Percentiles rank a stretch among this genome's conserved stretches.
Evolutionary conservation across 1,284 basidiomycete genomes (phyloP).

Genomic region (Heterobasidion annosum): DNA sequence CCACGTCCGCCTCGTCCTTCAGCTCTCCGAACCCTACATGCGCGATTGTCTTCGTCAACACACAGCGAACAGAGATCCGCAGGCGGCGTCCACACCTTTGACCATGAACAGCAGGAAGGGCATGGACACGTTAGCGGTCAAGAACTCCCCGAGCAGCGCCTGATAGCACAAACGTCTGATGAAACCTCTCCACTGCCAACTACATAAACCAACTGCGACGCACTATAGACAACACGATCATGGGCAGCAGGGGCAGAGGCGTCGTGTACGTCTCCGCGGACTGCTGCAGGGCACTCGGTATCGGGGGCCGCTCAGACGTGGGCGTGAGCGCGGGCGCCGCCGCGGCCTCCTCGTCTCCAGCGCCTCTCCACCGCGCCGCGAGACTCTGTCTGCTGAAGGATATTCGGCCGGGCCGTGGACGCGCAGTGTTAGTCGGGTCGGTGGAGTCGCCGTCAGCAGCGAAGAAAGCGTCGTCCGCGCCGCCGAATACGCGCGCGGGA

Average conservation of each 20-base stretch:
- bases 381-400: conserved; percentile 11
- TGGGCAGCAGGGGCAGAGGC: conserved; percentile 80
- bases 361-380: conserved; percentile 14
- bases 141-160: conserved; percentile 90
- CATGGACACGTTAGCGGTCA: conserved; percentile 85
- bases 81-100: conserved; percentile 42
- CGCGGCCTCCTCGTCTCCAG: conserved; percentile 15
- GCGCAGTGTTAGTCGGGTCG: conserved; percentile 5
- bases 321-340: conserved; percentile 6
- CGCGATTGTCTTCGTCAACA: neutral
- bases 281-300: conserved; percentile 64
- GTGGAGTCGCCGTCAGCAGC: neutral
- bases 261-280: conserved; percentile 60
- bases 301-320: conserved; percentile 46
- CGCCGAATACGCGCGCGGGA: neutral
- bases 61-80: neutral
- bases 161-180: conserved; percentile 22
- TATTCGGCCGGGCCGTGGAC: conserved; percentile 10
- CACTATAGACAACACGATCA: conserved; percentile 88
- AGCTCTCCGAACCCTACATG: conserved; percentile 55
- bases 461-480: neutral
- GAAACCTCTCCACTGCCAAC: neutral
- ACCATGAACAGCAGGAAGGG: conserved; percentile 93
- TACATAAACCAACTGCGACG: conserved; percentile 2
- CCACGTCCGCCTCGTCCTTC: conserved; percentile 65